A percentile compares a stretch with the other conserved stretches of the same genome.
These are phyloP conservation scores for Clonostachys rhizophaga DNA, from an alignment of 2,329 filamentous ascomycete species.

Conservation along the genomic window DNA sequence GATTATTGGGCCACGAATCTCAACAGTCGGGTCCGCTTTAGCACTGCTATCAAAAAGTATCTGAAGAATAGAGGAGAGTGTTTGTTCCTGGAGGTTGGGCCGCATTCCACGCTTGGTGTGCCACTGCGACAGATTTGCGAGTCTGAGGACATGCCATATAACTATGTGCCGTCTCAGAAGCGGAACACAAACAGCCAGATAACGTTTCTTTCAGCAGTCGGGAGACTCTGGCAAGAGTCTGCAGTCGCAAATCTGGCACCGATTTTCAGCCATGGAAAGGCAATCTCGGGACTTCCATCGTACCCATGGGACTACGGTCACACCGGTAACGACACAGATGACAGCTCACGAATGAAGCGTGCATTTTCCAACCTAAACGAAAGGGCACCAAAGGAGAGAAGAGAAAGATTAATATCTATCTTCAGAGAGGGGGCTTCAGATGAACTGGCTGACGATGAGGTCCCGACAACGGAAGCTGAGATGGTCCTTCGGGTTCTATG, in stretches of 20 bases:
- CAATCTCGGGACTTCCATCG: not conserved
- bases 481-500: constrained; percentile 5
- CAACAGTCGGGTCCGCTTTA: constrained; percentile 6
- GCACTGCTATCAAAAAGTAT: constrained; percentile 1
- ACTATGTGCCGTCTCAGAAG: not conserved
- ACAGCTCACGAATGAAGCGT: too few relatives aligned
- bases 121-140: constrained; percentile 7
- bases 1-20: constrained; percentile 5
- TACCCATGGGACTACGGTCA: not conserved
- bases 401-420: not conserved
- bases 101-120: constrained; percentile 5
- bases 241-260: not conserved
- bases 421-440: not conserved
- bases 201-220: not conserved
- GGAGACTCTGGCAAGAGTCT: not conserved
- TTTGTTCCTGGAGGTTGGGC: constrained; percentile 6
- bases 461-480: constrained; percentile 1
- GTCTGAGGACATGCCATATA: not conserved
- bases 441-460: not conserved
- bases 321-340: not conserved
- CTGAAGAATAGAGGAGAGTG: constrained; percentile 12
- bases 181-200: not conserved
- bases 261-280: not conserved
- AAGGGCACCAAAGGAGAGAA: not conserved
- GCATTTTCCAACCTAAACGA: not conserved